Conservation (phyloP, 495 filamentous ascomycete species). For the Tuber aestivum region DNA sequence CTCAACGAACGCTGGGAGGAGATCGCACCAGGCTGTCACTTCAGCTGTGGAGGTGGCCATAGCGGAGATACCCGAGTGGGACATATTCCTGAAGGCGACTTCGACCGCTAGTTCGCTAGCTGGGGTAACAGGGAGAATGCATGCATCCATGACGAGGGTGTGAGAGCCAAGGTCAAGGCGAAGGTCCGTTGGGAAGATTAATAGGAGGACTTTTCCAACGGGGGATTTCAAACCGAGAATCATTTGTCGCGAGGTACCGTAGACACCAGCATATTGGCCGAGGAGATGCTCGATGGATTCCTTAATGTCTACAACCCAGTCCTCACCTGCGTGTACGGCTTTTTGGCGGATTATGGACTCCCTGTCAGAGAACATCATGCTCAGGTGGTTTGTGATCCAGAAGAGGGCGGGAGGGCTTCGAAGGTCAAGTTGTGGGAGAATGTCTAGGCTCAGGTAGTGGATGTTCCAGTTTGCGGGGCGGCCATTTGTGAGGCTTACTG, state of each 20-base stretch:
- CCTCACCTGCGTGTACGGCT: conserved; percentile 4
- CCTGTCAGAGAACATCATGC: conserved; percentile 39
- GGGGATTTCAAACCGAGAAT: not conserved
- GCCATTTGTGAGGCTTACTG: conserved; percentile 23
- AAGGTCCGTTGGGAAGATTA: conserved; percentile 41
- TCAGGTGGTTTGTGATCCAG: conserved; percentile 38
- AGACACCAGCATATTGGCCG: conserved; percentile 38
- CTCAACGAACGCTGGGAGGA: conserved; percentile 50
- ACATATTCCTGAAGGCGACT: not conserved
- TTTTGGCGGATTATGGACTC: conserved; percentile 38
- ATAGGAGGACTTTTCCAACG: conserved; percentile 31
- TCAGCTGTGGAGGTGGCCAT: conserved; percentile 47
- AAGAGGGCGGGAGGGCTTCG: conserved; percentile 20
- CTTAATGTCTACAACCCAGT: conserved; percentile 42
- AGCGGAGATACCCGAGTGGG: not conserved
- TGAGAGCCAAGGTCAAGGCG: conserved; percentile 42
- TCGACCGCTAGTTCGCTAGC: not conserved
- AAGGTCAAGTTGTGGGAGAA: conserved; percentile 39
- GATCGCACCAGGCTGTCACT: conserved; percentile 50
- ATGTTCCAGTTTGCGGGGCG: conserved; percentile 42
- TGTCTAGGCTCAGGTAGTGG: conserved; percentile 42
- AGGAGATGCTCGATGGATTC: conserved; percentile 44
- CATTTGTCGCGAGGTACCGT: conserved; percentile 12
- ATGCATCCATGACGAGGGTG: conserved; percentile 45
- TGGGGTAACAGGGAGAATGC: conserved; percentile 42